Evolutionary conservation across 495 filamentous ascomycete genomes (phyloP).

Genomic region (Bombardia bombarda): DNA sequence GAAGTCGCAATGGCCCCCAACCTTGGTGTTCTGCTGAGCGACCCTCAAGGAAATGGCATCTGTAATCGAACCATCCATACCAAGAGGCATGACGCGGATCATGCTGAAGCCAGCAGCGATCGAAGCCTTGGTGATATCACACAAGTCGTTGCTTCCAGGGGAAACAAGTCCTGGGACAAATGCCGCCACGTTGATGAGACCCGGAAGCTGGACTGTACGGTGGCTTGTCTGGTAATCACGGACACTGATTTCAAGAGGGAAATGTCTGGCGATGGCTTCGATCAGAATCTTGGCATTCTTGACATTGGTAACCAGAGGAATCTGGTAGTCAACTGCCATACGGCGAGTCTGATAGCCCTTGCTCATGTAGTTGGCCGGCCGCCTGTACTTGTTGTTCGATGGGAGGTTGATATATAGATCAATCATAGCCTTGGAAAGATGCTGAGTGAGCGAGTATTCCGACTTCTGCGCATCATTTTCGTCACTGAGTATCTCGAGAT

Average conservation of each 20-base stretch:
- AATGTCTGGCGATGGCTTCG: slow-evolving; percentile 86
- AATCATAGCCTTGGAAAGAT: slow-evolving; percentile 93
- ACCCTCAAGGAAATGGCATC: slow-evolving; percentile 64
- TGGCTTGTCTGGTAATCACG: slow-evolving; percentile 88
- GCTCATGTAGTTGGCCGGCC: slow-evolving; percentile 97
- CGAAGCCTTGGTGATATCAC: slow-evolving; percentile 64
- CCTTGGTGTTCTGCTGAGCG: slow-evolving; percentile 67
- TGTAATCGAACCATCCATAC: slow-evolving; percentile 62
- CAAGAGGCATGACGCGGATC: slow-evolving; percentile 75
- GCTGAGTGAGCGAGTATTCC: slow-evolving; percentile 92
- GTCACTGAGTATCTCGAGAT: slow-evolving; percentile 71
- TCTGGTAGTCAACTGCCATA: slow-evolving; percentile 98
- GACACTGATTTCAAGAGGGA: slow-evolving; percentile 68
- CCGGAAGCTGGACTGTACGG: slow-evolving; percentile 65
- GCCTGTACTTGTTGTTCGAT: slow-evolving; percentile 91
- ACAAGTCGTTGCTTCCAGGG: slow-evolving; percentile 58
- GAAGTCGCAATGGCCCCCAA: slow-evolving; percentile 66
- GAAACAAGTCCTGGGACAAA: slow-evolving; percentile 69
- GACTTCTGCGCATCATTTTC: slow-evolving; percentile 73
- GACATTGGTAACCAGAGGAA: slow-evolving; percentile 93
- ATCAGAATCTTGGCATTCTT: slow-evolving; percentile 98
- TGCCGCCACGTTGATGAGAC: slow-evolving; percentile 70
- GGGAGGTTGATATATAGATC: slow-evolving; percentile 98
- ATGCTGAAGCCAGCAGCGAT: slow-evolving; percentile 75
- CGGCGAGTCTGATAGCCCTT: slow-evolving; percentile 90